Base-by-base conservation (phyloP, 2,329 filamentous ascomycete genomes). In the Coniochaeta sp. region DNA sequence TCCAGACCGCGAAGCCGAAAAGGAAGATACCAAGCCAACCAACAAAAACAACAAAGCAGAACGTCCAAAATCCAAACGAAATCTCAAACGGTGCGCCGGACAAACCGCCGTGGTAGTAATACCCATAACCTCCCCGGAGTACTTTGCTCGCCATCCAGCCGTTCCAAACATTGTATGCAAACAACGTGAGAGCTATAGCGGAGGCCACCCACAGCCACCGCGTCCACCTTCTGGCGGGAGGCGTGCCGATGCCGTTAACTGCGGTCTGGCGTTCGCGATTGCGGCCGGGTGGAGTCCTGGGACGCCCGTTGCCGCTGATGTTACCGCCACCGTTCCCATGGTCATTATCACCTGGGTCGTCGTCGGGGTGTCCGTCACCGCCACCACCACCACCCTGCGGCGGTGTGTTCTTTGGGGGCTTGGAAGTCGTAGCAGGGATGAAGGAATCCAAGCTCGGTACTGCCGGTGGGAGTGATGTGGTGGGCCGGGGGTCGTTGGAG, bases 21-120 rank as follows among this genome's bases (percentile, higher is more conserved):
- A 31, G 5, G 7, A 13, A 14, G 27, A 13, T n/a, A 12, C 12
- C 3, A 18, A 28, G 6, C 45, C 24, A 47, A 8, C 6, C n/a
- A 26, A 28, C 24, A 3, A 30, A 30, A 28, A 31, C 14, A 14
- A 47, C 14, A 12, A 20, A 14, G 14, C 38, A 16, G 12, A 42
- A 42, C 22, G 10, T 24, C 10, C 38, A 26, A 42, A 42, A 42
- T n/a, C n/a, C n/a, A n/a, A n/a, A n/a, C n/a, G n/a, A 42, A 12
- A 42, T 3, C 6, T 42, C 45, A 6, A 16, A 14, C 26, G 12
- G 26, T 6, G 10, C 7, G 20, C 45, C 45, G 45, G 8, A 6
- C 9, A 47, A 47, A 10, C 45, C 45, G 6, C 45, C 45, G 45
- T 47, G 45, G 45, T 18, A 47, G 26, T 47, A 47, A 31, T 30